Evolutionary conservation across 129 eudicot genomes (phyloP).

Genomic region (Arctium lappa): DNA sequence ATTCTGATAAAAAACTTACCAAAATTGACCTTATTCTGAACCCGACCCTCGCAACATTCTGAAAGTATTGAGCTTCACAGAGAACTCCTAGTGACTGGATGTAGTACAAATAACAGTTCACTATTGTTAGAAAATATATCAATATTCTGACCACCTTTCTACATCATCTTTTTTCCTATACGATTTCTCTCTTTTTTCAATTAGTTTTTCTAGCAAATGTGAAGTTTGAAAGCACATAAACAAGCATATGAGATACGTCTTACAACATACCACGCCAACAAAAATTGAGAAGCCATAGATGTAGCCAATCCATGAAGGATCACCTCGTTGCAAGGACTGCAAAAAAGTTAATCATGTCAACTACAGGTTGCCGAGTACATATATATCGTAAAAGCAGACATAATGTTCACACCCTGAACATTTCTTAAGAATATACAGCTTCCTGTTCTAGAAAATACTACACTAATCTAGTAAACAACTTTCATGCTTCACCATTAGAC

Average conservation of each 20-base stretch:
- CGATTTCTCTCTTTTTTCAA: not conserved
- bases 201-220: not conserved
- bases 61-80: conserved; percentile 94
- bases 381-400: not conserved
- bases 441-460: not conserved
- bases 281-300: conserved; percentile 78
- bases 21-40: conserved; percentile 79
- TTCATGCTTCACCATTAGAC: not conserved
- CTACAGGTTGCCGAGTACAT: not conserved
- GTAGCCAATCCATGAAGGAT: conserved; percentile 97
- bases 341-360: conserved; percentile 7
- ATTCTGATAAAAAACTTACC: conserved; percentile 39
- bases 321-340: conserved; percentile 93
- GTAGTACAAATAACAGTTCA: conserved; percentile 3
- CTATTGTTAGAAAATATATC: conserved; percentile 10
- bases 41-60: conserved; percentile 92
- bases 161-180: not conserved
- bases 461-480: not conserved
- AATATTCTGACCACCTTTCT: conserved; percentile 7
- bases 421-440: not conserved
- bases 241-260: conserved; percentile 1
- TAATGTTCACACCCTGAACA: not conserved
- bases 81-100: conserved; percentile 82
- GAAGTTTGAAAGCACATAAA: not conserved
- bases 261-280: conserved; percentile 84